Percentiles rank a stretch among this genome's conserved stretches.
Evolutionary conservation across 2,329 filamentous ascomycete species (phyloP).

Genomic region (Ophiobolus disseminans): DNA sequence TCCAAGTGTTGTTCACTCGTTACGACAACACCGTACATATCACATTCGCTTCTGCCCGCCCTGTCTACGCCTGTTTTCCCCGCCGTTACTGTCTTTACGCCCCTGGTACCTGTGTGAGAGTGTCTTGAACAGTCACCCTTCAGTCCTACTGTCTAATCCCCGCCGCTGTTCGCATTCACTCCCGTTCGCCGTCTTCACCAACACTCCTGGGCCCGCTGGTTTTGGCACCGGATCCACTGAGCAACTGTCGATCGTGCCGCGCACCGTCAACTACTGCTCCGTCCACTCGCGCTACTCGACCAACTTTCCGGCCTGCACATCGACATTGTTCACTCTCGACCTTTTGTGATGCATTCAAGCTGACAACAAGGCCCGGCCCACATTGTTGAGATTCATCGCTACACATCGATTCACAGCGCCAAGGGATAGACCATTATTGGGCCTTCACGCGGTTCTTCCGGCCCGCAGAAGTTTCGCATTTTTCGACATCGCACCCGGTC

Average conservation of each 20-base stretch:
- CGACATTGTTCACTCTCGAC: constrained; percentile 8
- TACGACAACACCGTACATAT: constrained; percentile 36
- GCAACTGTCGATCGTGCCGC: constrained; percentile 27
- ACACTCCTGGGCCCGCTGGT: constrained; percentile 2
- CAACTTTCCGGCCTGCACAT: constrained; percentile 10
- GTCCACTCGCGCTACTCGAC: constrained; percentile 11
- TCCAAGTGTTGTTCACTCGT: constrained; percentile 44
- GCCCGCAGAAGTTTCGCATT: constrained; percentile 12
- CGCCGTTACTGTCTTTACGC: constrained; percentile 4
- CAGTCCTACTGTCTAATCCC: too few species aligned
- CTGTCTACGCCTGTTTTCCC: constrained; percentile 3
- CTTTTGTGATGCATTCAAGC: constrained; percentile 41
- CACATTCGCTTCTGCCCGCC: constrained; percentile 16
- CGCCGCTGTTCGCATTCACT: constrained; percentile 12
- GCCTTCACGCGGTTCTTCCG: constrained; percentile 12
- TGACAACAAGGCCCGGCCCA: constrained; percentile 33
- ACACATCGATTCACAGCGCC: constrained; percentile 9
- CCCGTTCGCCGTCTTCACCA: constrained; percentile 1
- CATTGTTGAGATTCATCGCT: constrained; percentile 28
- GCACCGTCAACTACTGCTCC: constrained; percentile 19
- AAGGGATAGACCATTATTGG: constrained; percentile 25
- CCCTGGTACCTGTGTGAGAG: constrained; percentile 11
- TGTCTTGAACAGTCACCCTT: constrained; percentile 11
- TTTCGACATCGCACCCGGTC: constrained; percentile 21
- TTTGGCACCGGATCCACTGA: constrained; percentile 1